Evolutionary conservation across 768 basidiomycete species (phyloP).

Genomic region (Kwoniella sp.): DNA sequence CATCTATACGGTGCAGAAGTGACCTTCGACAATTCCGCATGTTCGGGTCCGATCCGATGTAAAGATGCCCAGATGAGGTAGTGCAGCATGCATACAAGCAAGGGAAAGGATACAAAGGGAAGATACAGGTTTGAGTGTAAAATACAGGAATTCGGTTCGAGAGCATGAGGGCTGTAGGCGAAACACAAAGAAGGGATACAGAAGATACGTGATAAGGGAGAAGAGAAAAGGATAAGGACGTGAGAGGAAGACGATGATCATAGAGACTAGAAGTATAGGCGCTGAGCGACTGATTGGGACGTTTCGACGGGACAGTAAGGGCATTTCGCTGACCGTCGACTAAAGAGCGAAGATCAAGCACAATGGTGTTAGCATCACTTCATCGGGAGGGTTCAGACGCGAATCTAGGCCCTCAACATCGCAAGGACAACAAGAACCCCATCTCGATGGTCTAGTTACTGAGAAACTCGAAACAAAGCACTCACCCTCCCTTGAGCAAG

Average conservation of each 20-base stretch:
- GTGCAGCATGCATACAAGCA: neutral
- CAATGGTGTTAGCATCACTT: neutral
- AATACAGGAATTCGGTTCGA: too few relatives aligned
- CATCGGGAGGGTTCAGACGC: neutral
- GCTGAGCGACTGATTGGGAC: constrained; percentile 49
- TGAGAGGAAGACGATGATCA: neutral
- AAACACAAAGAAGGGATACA: too few relatives aligned
- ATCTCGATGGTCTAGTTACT: too few relatives aligned
- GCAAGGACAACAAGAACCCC: too few relatives aligned
- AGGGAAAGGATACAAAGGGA: neutral
- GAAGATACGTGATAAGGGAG: too few relatives aligned
- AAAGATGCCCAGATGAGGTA: too few relatives aligned
- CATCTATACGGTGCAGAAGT: too few relatives aligned
- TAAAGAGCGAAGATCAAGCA: constrained; percentile 49
- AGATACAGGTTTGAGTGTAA: neutral
- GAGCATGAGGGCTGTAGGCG: too few relatives aligned
- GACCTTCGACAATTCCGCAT: too few relatives aligned
- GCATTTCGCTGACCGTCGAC: constrained; percentile 78
- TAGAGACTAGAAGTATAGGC: constrained; percentile 55
- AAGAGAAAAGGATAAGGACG: neutral
- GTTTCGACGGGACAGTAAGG: constrained; percentile 88
- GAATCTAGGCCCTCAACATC: neutral
- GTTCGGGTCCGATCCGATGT: too few relatives aligned
- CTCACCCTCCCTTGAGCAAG: constrained; percentile 84
- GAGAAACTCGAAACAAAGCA: too few relatives aligned